These are phyloP conservation scores for Gossypium davidsonii DNA, from an alignment of 441 rosid genomes.

Conservation along the genomic window DNA sequence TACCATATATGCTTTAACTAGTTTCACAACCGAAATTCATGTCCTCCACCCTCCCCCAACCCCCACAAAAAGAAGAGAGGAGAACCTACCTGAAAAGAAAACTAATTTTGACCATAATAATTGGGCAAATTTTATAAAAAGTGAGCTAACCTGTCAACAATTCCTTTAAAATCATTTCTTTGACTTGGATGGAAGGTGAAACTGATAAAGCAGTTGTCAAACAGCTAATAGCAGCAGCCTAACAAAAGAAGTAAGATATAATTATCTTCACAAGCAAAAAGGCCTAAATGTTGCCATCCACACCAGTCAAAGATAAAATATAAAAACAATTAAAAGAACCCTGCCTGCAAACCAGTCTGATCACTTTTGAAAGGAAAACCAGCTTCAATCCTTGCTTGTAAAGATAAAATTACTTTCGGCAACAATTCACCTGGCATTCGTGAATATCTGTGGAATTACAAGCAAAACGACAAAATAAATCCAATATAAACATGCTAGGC, in stretches of 20 bases:
- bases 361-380: slow-evolving; percentile 61
- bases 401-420: slow-evolving; percentile 53
- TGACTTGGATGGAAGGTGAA: slow-evolving; percentile 54
- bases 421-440: slow-evolving; percentile 84
- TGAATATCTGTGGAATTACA: slow-evolving; percentile 51
- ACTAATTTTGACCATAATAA: not conserved
- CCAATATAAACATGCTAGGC: not conserved
- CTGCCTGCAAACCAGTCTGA: slow-evolving; percentile 70
- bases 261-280: slow-evolving; percentile 6
- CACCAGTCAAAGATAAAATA: not conserved
- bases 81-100: not conserved
- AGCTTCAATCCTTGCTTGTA: slow-evolving; percentile 46
- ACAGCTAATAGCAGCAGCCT: slow-evolving; percentile 76
- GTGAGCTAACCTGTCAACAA: slow-evolving; percentile 47
- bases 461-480: slow-evolving; percentile 13
- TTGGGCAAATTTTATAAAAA: not conserved
- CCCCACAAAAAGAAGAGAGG: not conserved
- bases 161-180: slow-evolving; percentile 61
- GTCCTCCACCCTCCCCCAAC: not conserved
- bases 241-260: slow-evolving; percentile 23
- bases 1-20: not conserved
- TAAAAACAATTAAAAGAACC: slow-evolving; percentile 25
- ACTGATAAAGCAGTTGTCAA: slow-evolving; percentile 72
- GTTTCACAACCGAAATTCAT: not conserved
- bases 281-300: not conserved